These are phyloP conservation scores for Candida endomychidarum DNA, from an alignment of 805 yeast genomes.

Conservation along the genomic window DNA sequence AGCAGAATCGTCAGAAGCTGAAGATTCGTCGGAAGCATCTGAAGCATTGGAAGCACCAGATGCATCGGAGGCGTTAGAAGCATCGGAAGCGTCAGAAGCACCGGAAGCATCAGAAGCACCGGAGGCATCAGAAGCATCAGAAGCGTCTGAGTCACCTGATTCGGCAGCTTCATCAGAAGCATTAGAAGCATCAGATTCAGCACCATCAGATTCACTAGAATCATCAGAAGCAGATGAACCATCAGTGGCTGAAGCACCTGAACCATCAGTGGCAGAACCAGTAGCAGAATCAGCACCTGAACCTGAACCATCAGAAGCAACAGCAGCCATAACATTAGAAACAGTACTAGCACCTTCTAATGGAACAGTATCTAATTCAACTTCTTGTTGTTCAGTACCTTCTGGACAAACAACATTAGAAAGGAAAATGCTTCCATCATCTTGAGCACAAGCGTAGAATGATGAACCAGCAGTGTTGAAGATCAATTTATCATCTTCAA, in stretches of 20 bases:
- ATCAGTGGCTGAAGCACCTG: conserved; percentile 5
- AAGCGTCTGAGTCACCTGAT: neutral
- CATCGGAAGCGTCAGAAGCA: conserved; percentile 4
- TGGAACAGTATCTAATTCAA: conserved; percentile 6
- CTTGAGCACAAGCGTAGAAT: conserved; percentile 26
- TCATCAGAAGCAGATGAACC: neutral
- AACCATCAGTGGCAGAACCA: neutral
- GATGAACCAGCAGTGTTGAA: conserved; percentile 16
- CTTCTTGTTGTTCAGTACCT: conserved; percentile 2
- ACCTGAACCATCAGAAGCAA: neutral
- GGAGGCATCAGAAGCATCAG: conserved; percentile 2
- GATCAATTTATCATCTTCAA: conserved; percentile 27
- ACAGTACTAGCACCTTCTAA: neutral
- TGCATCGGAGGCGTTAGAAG: neutral
- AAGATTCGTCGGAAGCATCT: conserved; percentile 3
- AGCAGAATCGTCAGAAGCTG: conserved; percentile 1
- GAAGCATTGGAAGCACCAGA: conserved; percentile 1
- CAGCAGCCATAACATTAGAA: neutral
- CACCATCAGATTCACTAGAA: conserved; percentile 2
- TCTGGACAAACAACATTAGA: conserved; percentile 12
- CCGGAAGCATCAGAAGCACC: conserved; percentile 4
- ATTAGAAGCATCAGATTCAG: conserved; percentile 1
- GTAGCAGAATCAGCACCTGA: neutral
- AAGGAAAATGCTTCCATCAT: conserved; percentile 7
- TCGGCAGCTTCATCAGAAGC: neutral